These are phyloP conservation scores for bread wheat (Triticum aestivum) DNA, from an alignment of 176 grass and related monocot genomes.

Conservation along the genomic window IWGSC_CS_RefSeq_v2.1 NC_057806.1:216834973-216835472, in stretches of 20 bases:
- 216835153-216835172: conserved; percentile 92
- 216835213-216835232: conserved; percentile 53
- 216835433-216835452: conserved; percentile 81
- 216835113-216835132: conserved; percentile 31
- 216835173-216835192: conserved; percentile 80
- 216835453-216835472: conserved; percentile 21
- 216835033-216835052: conserved; percentile 94
- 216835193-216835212: conserved; percentile 87
- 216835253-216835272: conserved; percentile 53
- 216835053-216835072: conserved; percentile 65
- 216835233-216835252: conserved; percentile 46
- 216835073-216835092: conserved; percentile 25
- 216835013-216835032: conserved; percentile 79
- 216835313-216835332: conserved; percentile 71
- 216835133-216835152: conserved; percentile 94
- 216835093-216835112: neutral
- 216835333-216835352: conserved; percentile 79
- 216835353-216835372: conserved; percentile 92
- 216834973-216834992: conserved; percentile 93
- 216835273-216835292: conserved; percentile 61
- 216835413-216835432: conserved; percentile 82
- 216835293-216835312: conserved; percentile 71
- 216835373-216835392: conserved; percentile 67
- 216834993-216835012: conserved; percentile 83
- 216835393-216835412: conserved; percentile 64